Evolutionary conservation across 805 yeast species (phyloP), one percentile per base, ranked within the genome.

Genomic region (Starmerella sp.): DNA sequence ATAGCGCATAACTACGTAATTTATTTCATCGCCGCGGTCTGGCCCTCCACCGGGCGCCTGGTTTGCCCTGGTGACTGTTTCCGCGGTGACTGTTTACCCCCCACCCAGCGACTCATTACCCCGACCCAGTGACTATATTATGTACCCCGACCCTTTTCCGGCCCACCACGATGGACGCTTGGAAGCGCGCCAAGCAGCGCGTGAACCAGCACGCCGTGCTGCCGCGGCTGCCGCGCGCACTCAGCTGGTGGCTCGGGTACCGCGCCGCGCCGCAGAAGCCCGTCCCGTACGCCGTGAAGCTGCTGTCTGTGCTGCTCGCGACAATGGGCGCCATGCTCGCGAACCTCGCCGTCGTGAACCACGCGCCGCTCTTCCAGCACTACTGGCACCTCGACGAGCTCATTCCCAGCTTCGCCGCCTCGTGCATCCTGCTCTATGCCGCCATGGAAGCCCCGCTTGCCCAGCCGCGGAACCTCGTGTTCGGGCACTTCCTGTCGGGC

Each of bases 351-450:
- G 58, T 66, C 8, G 59, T 60, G 56, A 55, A 54, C 41, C 64
- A 63, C 49, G 63, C 64, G 9, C 54, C 63, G 11, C 51, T 63
- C 17, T 64, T 62, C 53, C 53, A 52, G n/a, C n/a, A 54, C 35
- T 52, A 54, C 36, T 60, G 62, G 56, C 52, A 55, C 29, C 63
- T 66, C 9, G 63, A 65, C 1, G 55, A 49, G 6, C 36, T 69
- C 4, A 58, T 69, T 14, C 73, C 72, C 2, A 64, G 68, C 15
- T 68, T 67, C 58, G 87, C 83, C 0, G 88, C 88, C 0, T 70
- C 82, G 2, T 83, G 85, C 1, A 76, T 82, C 37, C 68, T 82
- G 11, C 68, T 78, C 43, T 82, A 77, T 66, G 82, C 81, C 62
- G 76, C 78, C 1, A 67, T 71, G n/a, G 73, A 65, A 22, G 76